Percentiles rank a stretch among this genome's conserved stretches.
Conservation (phyloP, 768 basidiomycete species). For the Leucocoprinus leucothites region DNA sequence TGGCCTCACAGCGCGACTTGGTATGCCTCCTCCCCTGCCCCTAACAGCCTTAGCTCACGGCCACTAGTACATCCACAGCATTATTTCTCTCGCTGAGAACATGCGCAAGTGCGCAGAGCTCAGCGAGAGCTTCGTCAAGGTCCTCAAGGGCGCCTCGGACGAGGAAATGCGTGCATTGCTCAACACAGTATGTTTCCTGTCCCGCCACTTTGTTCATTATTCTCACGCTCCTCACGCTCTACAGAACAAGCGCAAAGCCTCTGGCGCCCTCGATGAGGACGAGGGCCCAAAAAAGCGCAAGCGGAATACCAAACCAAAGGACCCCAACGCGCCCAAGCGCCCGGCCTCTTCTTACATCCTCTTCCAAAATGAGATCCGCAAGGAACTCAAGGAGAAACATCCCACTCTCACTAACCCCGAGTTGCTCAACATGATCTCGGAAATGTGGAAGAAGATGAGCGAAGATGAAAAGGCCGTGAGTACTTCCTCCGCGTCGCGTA, state of each 20-base stretch:
- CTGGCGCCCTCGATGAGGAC: slow-evolving; percentile 32
- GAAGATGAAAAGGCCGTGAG: slow-evolving; percentile 74
- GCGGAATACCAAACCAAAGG: slow-evolving; percentile 67
- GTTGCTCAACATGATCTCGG: slow-evolving; percentile 66
- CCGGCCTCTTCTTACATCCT: slow-evolving; percentile 91
- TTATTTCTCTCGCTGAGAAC: slow-evolving; percentile 54
- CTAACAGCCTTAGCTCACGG: slow-evolving; percentile 13
- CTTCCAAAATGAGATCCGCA: slow-evolving; percentile 90
- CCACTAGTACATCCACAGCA: slow-evolving; percentile 50
- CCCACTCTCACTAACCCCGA: slow-evolving; percentile 70
- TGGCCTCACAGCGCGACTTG: slow-evolving; percentile 31
- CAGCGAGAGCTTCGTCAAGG: slow-evolving; percentile 57
- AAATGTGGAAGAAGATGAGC: slow-evolving; percentile 69
- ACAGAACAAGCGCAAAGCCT: slow-evolving; percentile 55
- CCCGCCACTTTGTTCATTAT: background rate
- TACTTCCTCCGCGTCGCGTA: slow-evolving; percentile 17
- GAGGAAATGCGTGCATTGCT: slow-evolving; percentile 3
- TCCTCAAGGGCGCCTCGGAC: slow-evolving; percentile 29
- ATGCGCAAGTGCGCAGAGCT: slow-evolving; percentile 62
- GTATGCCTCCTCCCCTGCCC: slow-evolving; percentile 21
- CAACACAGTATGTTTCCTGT: background rate
- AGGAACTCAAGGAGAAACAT: slow-evolving; percentile 61
- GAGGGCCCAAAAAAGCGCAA: slow-evolving; percentile 51
- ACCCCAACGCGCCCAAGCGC: slow-evolving; percentile 93
- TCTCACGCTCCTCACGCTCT: slow-evolving; percentile 8